Evolutionary conservation across 2,329 filamentous ascomycete genomes (phyloP).

Genomic region (Arthrobotrys musiformis): DNA sequence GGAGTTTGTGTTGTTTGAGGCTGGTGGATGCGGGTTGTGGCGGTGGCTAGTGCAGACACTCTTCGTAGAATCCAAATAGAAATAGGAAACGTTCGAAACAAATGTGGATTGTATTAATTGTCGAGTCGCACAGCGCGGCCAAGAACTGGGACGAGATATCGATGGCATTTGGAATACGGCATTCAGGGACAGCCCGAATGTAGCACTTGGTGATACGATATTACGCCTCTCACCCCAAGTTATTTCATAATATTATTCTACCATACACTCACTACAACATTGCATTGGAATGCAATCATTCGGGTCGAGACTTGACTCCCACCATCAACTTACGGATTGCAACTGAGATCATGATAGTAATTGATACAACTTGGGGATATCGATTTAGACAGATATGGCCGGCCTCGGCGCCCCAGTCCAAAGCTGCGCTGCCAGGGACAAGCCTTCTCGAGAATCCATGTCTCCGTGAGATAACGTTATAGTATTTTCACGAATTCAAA

Average conservation of each 20-base stretch:
- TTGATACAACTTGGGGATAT: too few relatives aligned
- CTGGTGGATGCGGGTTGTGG: constrained; percentile 2
- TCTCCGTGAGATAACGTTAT: background rate
- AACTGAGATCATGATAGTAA: too few relatives aligned
- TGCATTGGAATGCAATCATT: too few relatives aligned
- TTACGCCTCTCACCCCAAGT: too few relatives aligned
- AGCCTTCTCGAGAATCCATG: background rate
- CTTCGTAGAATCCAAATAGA: background rate
- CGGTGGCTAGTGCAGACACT: constrained; percentile 30
- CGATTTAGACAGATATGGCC: too few relatives aligned
- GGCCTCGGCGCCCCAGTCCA: background rate
- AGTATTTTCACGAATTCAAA: background rate
- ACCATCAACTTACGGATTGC: too few relatives aligned
- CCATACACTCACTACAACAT: background rate
- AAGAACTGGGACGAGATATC: background rate
- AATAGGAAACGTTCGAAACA: too few relatives aligned
- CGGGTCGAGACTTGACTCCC: too few relatives aligned
- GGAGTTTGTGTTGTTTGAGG: constrained; percentile 25
- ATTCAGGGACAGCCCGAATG: background rate
- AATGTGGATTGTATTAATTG: too few relatives aligned
- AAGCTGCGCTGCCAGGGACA: background rate
- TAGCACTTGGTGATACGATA: background rate
- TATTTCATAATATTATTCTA: too few relatives aligned
- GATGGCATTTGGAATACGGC: background rate
- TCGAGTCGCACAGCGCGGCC: too few relatives aligned